Percentiles rank a stretch among this genome's conserved stretches.
Evolutionary conservation across 306 rosid species (phyloP).

Genomic region (Cucumis hystrix): DNA sequence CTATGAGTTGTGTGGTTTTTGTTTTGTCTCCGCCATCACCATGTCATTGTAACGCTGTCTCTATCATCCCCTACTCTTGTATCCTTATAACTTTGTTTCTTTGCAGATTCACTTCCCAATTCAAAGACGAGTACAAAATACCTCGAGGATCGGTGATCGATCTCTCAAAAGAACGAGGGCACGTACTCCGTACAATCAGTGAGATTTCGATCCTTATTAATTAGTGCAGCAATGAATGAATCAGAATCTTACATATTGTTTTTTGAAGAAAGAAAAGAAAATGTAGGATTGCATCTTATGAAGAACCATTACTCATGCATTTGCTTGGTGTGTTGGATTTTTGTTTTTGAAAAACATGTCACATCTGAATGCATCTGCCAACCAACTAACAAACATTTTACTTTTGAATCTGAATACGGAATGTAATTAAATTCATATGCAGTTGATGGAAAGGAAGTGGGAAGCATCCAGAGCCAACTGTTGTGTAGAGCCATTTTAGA

Average conservation of each 20-base stretch:
- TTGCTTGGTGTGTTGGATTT: not conserved
- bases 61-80: not conserved
- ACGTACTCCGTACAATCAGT: conserved; percentile 74
- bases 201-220: conserved; percentile 20
- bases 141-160: conserved; percentile 74
- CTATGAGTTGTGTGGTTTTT: not conserved
- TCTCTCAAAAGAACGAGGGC: conserved; percentile 58
- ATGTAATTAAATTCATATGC: not conserved
- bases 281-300: not conserved
- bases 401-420: not conserved
- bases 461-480: conserved; percentile 74
- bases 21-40: no score
- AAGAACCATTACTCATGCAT: not conserved
- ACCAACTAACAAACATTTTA: not conserved
- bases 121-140: conserved; percentile 78
- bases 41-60: not conserved
- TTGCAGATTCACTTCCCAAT: conserved; percentile 89
- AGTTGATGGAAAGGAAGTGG: conserved; percentile 94
- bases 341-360: not conserved
- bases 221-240: not conserved
- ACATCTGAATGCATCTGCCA: no score
- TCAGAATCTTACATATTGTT: not conserved
- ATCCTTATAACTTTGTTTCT: conserved; percentile 11
- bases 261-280: not conserved
- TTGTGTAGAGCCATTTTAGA: conserved; percentile 67